Base-by-base conservation (phyloP, 805 yeast species). In the Barnettozyma vustinii region DNA sequence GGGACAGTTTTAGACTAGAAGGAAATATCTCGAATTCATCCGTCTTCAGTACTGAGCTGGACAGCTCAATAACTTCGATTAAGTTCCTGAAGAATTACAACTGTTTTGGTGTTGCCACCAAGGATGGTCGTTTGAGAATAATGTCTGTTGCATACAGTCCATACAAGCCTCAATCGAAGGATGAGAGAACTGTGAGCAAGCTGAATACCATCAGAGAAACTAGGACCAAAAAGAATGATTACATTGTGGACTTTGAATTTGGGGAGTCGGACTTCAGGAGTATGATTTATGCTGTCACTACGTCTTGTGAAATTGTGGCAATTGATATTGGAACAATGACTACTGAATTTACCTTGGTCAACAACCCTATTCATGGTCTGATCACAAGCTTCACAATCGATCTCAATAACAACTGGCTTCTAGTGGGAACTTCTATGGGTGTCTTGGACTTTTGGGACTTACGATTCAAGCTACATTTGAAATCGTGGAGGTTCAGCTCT, bases 371-470 rank as follows among this genome's bases (percentile, higher is more conserved):
- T 1, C 84, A 81, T 66, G 99, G 98, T 0, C 66, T 78, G 2
- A 76, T 84, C 0, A 75, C 81, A 0, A 67, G 83, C 16, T 78
- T 89, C 57, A 72, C 79, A 1, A 65, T 85, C 20, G 85, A 83
- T 47, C 63, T 67, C 0, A 67, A 72, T 15, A 66, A 70, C 23
- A 68, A 76, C 5, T 88, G 96, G 88, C 61, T 87, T 1, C 62
- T 87, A 9, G 61, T 84, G 2, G 97, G 97, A 0, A 87, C 97
- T 0, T 68, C 77, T 0, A 76, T 75, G 37, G 97, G 97, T 1
- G 68, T 83, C 1, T 61, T 94, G 27, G 82, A 81, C 53, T 65
- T 92, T 15, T 90, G 96, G 96, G 97, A 90, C 63, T 55, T 87
- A 33, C 70, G 95, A 47, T 87, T 89, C 62, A 73, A 73, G 33